phyloP scores from a whole-genome alignment of 1,284 basidiomycete species.

The Apiotrichum laibachii region DNA sequence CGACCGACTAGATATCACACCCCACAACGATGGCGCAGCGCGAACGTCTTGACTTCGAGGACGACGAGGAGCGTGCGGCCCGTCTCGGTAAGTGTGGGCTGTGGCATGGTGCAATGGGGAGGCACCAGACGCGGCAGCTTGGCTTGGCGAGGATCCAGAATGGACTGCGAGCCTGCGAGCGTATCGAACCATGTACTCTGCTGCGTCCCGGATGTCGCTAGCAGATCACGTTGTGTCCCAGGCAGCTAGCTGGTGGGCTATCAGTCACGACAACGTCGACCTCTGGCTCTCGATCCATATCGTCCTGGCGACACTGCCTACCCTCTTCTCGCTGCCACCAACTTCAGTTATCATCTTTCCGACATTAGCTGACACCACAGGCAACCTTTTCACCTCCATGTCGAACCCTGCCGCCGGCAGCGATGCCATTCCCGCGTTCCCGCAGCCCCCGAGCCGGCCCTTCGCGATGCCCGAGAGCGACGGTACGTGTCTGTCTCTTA shows the following conservation, averaged over 20 bases:
- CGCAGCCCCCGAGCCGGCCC: slow-evolving; percentile 3
- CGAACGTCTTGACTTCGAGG: slow-evolving; percentile 20
- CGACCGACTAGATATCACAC: no score
- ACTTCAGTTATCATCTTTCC: not conserved
- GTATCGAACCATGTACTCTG: no score
- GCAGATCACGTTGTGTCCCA: no score
- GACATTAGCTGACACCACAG: slow-evolving; percentile 8
- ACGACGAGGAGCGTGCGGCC: slow-evolving; percentile 9
- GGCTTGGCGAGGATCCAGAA: not conserved
- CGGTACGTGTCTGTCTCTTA: slow-evolving; percentile 7
- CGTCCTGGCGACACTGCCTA: not conserved
- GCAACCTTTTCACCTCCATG: slow-evolving; percentile 18
- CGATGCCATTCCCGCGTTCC: not conserved
- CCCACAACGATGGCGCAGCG: not conserved
- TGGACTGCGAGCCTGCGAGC: no score
- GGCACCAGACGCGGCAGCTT: not conserved
- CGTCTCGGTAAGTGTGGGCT: slow-evolving; percentile 6
- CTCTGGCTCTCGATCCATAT: no score
- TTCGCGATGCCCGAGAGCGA: slow-evolving; percentile 19
- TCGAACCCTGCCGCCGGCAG: not conserved
- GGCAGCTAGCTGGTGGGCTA: no score
- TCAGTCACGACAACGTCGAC: no score
- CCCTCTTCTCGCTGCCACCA: not conserved
- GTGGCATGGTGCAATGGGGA: not conserved
- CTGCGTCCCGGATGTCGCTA: no score